A percentile compares a stretch with the other conserved stretches of the same genome.
Conservation (phyloP, 306 rosid species). For the Cucurbita moschata region DNA sequence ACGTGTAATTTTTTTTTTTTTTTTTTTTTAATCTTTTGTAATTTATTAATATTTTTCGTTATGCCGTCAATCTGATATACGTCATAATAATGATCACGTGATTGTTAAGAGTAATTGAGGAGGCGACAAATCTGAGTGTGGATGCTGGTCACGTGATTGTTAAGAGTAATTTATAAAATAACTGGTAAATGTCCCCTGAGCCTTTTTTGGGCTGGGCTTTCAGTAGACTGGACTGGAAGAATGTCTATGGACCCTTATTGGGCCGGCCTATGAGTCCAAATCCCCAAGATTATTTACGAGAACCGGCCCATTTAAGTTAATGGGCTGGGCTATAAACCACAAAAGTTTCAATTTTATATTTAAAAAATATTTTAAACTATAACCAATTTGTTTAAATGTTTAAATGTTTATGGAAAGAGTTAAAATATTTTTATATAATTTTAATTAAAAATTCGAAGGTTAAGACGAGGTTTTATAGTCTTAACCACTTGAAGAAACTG, state of each 20-base stretch:
- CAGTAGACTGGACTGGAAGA: neutral
- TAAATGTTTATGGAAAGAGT: too few species aligned
- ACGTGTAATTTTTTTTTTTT: neutral
- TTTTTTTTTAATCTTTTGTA: neutral
- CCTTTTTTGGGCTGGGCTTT: neutral
- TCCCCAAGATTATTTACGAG: neutral
- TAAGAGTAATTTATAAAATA: too few species aligned
- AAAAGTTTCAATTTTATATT: neutral
- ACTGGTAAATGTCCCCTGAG: too few species aligned
- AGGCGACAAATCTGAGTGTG: slow-evolving; percentile 7
- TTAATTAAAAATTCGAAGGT: too few species aligned
- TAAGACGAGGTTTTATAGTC: too few species aligned
- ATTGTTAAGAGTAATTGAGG: neutral
- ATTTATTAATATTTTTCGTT: neutral
- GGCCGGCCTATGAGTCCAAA: neutral
- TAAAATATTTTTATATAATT: too few species aligned
- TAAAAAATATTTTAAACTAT: too few species aligned
- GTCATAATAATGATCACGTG: neutral
- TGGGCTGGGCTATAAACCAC: neutral
- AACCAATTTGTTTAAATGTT: too few species aligned
- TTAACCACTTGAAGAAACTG: neutral
- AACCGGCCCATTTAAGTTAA: neutral
- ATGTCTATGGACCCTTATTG: neutral
- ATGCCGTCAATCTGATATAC: neutral
- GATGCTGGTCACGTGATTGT: slow-evolving; percentile 14